Evolutionary conservation across 2,329 filamentous ascomycete genomes (phyloP).

Genomic region (Orbilia ellipsospora): DNA sequence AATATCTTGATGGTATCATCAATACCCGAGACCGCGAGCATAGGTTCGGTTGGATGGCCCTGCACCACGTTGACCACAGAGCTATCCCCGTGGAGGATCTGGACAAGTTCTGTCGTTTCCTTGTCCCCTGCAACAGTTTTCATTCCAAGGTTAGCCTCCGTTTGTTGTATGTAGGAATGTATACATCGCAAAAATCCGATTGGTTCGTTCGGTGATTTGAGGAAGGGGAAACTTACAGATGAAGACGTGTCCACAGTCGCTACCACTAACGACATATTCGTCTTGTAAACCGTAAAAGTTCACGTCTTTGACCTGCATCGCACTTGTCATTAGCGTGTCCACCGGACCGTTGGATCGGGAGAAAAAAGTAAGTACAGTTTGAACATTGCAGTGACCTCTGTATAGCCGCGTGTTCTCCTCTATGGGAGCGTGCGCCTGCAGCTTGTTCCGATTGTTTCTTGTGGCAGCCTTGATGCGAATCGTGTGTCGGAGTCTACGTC

Average conservation of each 20-base stretch:
- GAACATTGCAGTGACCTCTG: slow-evolving; percentile 73
- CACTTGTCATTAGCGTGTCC: slow-evolving; percentile 38
- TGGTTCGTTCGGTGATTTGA: slow-evolving; percentile 13
- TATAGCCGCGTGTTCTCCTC: slow-evolving; percentile 68
- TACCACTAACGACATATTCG: slow-evolving; percentile 75
- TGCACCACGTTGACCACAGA: slow-evolving; percentile 75
- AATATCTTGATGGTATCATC: slow-evolving; percentile 77
- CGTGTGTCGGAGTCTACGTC: slow-evolving; percentile 38
- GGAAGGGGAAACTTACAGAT: slow-evolving; percentile 65
- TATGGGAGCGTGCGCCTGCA: slow-evolving; percentile 46
- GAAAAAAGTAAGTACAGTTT: slow-evolving; percentile 63
- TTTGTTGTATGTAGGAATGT: background rate
- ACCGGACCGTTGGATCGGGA: slow-evolving; percentile 9
- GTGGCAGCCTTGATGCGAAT: slow-evolving; percentile 43
- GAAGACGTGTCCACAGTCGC: slow-evolving; percentile 74
- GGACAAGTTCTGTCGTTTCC: slow-evolving; percentile 71
- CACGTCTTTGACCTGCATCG: slow-evolving; percentile 71
- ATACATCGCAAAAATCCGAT: slow-evolving; percentile 34
- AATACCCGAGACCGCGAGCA: slow-evolving; percentile 74
- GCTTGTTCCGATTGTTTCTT: slow-evolving; percentile 45
- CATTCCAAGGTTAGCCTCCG: slow-evolving; percentile 18
- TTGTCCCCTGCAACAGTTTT: slow-evolving; percentile 65
- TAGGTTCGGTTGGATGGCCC: slow-evolving; percentile 75
- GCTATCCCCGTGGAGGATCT: slow-evolving; percentile 74
- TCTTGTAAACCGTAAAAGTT: slow-evolving; percentile 75